phyloP scores from a whole-genome alignment of 2,329 filamentous ascomycete genomes.

The Paecilomyces niveus region DNA sequence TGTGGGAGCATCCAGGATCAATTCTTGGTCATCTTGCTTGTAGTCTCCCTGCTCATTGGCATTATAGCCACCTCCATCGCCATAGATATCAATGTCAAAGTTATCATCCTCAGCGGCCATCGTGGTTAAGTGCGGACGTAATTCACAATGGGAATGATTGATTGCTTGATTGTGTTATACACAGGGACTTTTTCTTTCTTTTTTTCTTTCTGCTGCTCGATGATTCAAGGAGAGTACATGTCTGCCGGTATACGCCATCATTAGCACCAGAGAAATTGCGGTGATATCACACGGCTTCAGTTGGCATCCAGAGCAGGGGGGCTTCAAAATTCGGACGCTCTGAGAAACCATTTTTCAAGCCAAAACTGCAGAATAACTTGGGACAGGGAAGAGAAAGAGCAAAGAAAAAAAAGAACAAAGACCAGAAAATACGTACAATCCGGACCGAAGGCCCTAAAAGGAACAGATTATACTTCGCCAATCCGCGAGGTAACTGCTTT shows the following conservation, averaged over 20 bases:
- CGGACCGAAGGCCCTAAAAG: slow-evolving; percentile 17
- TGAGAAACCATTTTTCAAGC: slow-evolving; percentile 3
- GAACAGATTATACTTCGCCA: slow-evolving; percentile 4
- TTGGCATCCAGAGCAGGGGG: neutral
- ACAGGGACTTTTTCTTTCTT: slow-evolving; percentile 27
- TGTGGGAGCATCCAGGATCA: slow-evolving; percentile 32
- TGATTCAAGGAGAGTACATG: slow-evolving; percentile 36
- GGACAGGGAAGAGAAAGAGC: slow-evolving; percentile 6
- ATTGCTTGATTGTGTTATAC: slow-evolving; percentile 29
- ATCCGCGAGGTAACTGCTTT: slow-evolving; percentile 7
- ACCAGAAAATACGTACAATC: slow-evolving; percentile 35
- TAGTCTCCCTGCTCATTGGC: slow-evolving; percentile 41
- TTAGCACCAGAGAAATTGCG: slow-evolving; percentile 24
- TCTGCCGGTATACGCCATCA: slow-evolving; percentile 31
- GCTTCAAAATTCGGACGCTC: neutral
- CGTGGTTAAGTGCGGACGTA: slow-evolving; percentile 19
- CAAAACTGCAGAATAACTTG: slow-evolving; percentile 3
- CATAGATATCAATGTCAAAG: slow-evolving; percentile 66
- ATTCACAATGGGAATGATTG: slow-evolving; percentile 25
- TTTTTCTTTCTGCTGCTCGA: slow-evolving; percentile 19
- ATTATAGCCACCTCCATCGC: slow-evolving; percentile 48
- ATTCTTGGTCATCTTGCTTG: slow-evolving; percentile 33
- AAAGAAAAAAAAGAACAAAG: slow-evolving; percentile 13
- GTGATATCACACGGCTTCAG: slow-evolving; percentile 3
- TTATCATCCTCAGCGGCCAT: slow-evolving; percentile 58